Evolutionary conservation across 352 stramenopile species (phyloP), one percentile per base, ranked within the genome.

Genomic region (Thraustochytrium sp.): DNA sequence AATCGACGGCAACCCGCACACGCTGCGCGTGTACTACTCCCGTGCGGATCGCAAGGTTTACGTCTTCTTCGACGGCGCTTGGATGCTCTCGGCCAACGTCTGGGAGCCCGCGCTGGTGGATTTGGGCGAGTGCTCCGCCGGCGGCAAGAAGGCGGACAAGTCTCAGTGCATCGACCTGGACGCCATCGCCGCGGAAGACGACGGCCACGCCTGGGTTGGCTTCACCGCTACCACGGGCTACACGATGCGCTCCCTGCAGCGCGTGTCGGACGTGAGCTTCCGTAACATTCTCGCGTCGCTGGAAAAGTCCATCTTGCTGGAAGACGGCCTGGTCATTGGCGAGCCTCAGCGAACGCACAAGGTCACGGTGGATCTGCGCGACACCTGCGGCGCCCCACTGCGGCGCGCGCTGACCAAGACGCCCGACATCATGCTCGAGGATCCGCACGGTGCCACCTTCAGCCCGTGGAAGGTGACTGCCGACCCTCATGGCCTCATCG

Each of bases 81-180:
- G 53, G 48, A 11, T 72, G 68, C 31, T 53, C 42, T n/a, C 68
- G 3, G 23, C 26, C 46, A 80, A 21, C 48, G 68, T 80, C 13
- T 80, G 68, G 68, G 68, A 80, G 42, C 68, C 68, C 23, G 68
- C 26, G 21, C 13, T 34, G 23, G 68, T 80, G 34, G 68, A 80
- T 26, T 21, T 26, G 11, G 68, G 68, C 2, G n/a, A 34, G 13
- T 80, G 68, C 49, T 80, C 68, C 11, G 46, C 42, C 5, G 68
- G 68, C 0, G 31, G 42, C 51, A 16, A 11, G 5, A 51, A 44
- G 37, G 21, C 68, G 29, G 5, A 46, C 26, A 61, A 61, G 42
- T 36, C 16, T 34, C 13, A 23, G 26, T 80, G 68, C 49, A 31
- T 80, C 1, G 68, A 80, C 42, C 9, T 80, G 5, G 68, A 80